Conservation (phyloP, 164 flowering plant genomes). For the Annona squamosa region DNA sequence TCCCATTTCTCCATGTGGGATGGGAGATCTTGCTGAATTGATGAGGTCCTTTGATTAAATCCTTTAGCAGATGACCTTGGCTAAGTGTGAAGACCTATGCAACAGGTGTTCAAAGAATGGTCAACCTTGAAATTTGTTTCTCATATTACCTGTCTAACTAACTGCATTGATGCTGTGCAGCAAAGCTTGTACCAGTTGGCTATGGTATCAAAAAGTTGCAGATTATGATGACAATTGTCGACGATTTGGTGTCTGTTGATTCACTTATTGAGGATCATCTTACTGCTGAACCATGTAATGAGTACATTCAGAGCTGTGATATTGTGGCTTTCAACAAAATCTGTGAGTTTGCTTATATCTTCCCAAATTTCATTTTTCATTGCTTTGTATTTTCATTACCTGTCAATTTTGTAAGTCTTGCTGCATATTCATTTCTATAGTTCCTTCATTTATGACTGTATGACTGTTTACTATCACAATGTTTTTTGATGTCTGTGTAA, state of each 20-base stretch:
- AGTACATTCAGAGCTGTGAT: conserved; percentile 88
- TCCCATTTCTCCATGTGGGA: background rate
- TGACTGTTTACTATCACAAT: too few species aligned
- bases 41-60: background rate
- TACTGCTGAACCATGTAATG: conserved; percentile 67
- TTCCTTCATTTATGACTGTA: too few species aligned
- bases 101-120: background rate
- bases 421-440: too few species aligned
- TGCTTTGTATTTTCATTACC: too few species aligned
- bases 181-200: conserved; percentile 81
- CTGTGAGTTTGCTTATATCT: conserved; percentile 10
- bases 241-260: conserved; percentile 85
- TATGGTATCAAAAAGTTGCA: conserved; percentile 88
- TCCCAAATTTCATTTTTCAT: background rate
- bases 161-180: conserved; percentile 26
- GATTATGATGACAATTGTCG: conserved; percentile 87
- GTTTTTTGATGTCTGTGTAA: too few species aligned
- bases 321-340: conserved; percentile 90
- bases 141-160: background rate
- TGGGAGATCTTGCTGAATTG: background rate
- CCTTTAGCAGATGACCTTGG: background rate
- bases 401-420: too few species aligned
- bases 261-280: conserved; percentile 65
- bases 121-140: background rate
- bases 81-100: background rate